phyloP scores from a whole-genome alignment of 2,329 filamentous ascomycete genomes.

The Claviceps sp. region DNA sequence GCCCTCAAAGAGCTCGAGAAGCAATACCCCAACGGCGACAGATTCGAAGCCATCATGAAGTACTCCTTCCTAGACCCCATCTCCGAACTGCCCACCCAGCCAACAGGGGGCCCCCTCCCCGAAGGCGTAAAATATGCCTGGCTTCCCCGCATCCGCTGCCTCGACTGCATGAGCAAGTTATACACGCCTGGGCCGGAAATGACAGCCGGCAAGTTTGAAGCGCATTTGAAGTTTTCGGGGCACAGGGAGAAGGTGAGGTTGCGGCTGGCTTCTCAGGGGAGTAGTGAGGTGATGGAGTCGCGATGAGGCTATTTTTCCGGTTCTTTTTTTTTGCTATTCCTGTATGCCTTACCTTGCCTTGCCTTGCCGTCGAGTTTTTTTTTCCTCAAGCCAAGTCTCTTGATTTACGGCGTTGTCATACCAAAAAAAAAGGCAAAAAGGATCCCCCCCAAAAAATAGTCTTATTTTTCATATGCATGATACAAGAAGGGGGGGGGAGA shows the following conservation, averaged over 20 bases:
- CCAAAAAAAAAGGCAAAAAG: no score
- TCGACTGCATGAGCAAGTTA: slow-evolving; percentile 84
- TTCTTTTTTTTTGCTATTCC: neutral
- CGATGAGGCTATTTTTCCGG: neutral
- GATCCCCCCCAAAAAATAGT: no score
- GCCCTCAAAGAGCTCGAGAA: slow-evolving; percentile 60
- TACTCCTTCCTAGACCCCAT: slow-evolving; percentile 67
- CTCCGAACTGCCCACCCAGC: slow-evolving; percentile 51
- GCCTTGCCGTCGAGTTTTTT: neutral
- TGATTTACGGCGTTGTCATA: no score
- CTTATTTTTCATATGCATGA: no score
- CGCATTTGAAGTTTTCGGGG: slow-evolving; percentile 73
- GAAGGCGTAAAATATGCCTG: slow-evolving; percentile 65
- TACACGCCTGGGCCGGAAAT: slow-evolving; percentile 82
- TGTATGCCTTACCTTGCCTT: neutral
- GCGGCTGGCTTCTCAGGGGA: slow-evolving; percentile 17
- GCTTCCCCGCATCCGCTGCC: slow-evolving; percentile 78
- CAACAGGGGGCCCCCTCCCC: slow-evolving; percentile 34
- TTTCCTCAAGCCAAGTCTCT: no score
- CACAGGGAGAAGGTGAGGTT: slow-evolving; percentile 57
- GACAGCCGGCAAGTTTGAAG: slow-evolving; percentile 82
- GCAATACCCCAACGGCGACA: slow-evolving; percentile 59
- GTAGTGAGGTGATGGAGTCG: slow-evolving; percentile 2
- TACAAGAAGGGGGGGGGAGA: no score
- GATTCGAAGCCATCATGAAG: slow-evolving; percentile 84